Conservation (phyloP, 2,329 filamentous ascomycete genomes). For the Catunica adiposa region DNA sequence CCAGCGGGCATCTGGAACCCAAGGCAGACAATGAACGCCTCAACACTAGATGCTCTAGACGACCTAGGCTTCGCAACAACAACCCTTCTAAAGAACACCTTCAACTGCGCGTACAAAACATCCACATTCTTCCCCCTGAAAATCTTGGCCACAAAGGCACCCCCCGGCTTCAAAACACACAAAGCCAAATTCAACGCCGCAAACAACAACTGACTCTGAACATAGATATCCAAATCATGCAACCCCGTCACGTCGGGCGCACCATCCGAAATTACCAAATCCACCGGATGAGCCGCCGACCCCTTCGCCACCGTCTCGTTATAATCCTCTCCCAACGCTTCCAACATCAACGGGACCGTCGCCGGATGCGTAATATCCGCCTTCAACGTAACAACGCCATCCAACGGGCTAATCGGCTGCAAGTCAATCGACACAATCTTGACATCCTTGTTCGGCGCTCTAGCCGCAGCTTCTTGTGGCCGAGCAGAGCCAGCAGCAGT, state of each 20-base stretch:
- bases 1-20: slow-evolving; percentile 68
- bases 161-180: slow-evolving; percentile 79
- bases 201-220: slow-evolving; percentile 89
- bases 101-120: slow-evolving; percentile 81
- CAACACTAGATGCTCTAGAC: slow-evolving; percentile 87
- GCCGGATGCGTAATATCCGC: slow-evolving; percentile 96
- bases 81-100: slow-evolving; percentile 72
- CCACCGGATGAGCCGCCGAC: slow-evolving; percentile 60
- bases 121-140: slow-evolving; percentile 94
- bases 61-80: slow-evolving; percentile 86
- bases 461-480: not conserved
- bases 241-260: slow-evolving; percentile 93
- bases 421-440: slow-evolving; percentile 93
- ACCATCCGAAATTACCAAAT: slow-evolving; percentile 87
- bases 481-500: slow-evolving; percentile 3
- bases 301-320: slow-evolving; percentile 26
- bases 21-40: slow-evolving; percentile 91
- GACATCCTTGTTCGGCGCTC: slow-evolving; percentile 15
- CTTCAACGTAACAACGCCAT: slow-evolving; percentile 79
- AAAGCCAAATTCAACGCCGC: slow-evolving; percentile 85
- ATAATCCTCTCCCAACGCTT: slow-evolving; percentile 62
- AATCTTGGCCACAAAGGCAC: slow-evolving; percentile 96
- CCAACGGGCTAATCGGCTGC: slow-evolving; percentile 85
- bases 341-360: slow-evolving; percentile 75
- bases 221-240: slow-evolving; percentile 95